Evolutionary conservation across 179 eudicot species (phyloP).

Genomic region (Carnegiea gigantea): DNA sequence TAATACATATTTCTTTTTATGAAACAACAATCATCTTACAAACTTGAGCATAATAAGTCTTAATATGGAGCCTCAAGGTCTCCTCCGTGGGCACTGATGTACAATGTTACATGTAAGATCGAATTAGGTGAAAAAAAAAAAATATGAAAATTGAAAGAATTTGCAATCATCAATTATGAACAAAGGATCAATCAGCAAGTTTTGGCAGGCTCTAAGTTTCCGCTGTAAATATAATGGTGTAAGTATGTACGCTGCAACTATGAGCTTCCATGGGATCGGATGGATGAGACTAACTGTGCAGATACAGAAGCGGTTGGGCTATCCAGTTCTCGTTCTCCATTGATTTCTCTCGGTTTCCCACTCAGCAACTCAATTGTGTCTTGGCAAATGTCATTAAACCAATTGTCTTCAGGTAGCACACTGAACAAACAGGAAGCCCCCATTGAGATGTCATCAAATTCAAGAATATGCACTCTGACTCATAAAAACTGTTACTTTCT

Average conservation of each 20-base stretch:
- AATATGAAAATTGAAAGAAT: not conserved
- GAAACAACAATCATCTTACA: slow-evolving; percentile 13
- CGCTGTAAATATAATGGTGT: slow-evolving; percentile 25
- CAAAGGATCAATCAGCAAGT: slow-evolving; percentile 20
- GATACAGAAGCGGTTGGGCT: slow-evolving; percentile 98
- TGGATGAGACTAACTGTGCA: slow-evolving; percentile 87
- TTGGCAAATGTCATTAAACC: slow-evolving; percentile 82
- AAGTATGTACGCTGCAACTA: slow-evolving; percentile 23
- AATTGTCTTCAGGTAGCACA: slow-evolving; percentile 81
- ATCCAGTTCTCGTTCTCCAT: slow-evolving; percentile 67
- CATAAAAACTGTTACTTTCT: too few species aligned
- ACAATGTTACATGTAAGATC: slow-evolving; percentile 19
- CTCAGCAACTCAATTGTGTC: slow-evolving; percentile 77
- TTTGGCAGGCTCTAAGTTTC: slow-evolving; percentile 4
- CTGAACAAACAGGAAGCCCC: slow-evolving; percentile 35
- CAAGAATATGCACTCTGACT: not conserved
- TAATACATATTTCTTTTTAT: not conserved
- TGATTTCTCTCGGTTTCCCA: slow-evolving; percentile 67
- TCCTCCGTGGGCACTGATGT: slow-evolving; percentile 9
- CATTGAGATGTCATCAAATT: not conserved
- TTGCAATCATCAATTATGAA: slow-evolving; percentile 14
- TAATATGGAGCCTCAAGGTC: slow-evolving; percentile 12
- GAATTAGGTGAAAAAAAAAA: not conserved
- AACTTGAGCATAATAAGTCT: slow-evolving; percentile 1
- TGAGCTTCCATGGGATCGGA: slow-evolving; percentile 91